phyloP scores from a whole-genome alignment of 2,329 filamentous ascomycete species.

The Verticillium klebahnii region DNA sequence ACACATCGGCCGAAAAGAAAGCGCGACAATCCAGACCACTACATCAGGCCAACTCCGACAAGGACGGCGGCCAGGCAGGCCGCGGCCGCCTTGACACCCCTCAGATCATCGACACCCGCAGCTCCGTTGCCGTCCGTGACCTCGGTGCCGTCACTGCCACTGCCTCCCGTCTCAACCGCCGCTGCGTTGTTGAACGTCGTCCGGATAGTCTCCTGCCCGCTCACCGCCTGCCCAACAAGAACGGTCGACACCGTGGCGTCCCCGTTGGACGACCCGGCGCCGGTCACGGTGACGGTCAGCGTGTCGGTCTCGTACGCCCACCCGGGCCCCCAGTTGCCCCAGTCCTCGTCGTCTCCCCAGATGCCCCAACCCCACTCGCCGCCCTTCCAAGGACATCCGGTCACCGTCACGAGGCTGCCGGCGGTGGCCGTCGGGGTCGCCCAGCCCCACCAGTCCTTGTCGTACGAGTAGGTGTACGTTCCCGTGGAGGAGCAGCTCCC shows the following conservation, averaged over 20 bases:
- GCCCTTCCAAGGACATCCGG: conserved; percentile 19
- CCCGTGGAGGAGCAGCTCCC: conserved; percentile 14
- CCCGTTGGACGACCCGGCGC: neutral
- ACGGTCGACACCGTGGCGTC: conserved; percentile 3
- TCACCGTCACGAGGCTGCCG: conserved; percentile 15
- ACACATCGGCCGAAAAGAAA: too few relatives aligned
- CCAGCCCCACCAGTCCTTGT: conserved; percentile 7
- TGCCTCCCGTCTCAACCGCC: conserved; percentile 7
- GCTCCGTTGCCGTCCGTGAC: conserved; percentile 4
- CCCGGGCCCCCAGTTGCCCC: conserved; percentile 13
- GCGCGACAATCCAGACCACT: neutral
- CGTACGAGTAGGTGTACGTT: conserved; percentile 19
- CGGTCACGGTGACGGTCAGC: conserved; percentile 13
- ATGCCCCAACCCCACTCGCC: conserved; percentile 11
- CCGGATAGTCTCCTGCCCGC: conserved; percentile 16
- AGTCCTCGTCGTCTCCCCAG: conserved; percentile 15
- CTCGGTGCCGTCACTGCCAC: neutral
- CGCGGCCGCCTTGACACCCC: conserved; percentile 11
- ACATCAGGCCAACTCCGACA: conserved; percentile 15
- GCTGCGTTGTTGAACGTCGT: conserved; percentile 12
- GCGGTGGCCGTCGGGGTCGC: conserved; percentile 8
- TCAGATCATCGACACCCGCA: conserved; percentile 5
- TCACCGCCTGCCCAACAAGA: conserved; percentile 6
- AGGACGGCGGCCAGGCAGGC: conserved; percentile 13
- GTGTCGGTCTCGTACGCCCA: conserved; percentile 18